Conservation (phyloP, 768 basidiomycete genomes). For the Favolaschia claudopus region DNA sequence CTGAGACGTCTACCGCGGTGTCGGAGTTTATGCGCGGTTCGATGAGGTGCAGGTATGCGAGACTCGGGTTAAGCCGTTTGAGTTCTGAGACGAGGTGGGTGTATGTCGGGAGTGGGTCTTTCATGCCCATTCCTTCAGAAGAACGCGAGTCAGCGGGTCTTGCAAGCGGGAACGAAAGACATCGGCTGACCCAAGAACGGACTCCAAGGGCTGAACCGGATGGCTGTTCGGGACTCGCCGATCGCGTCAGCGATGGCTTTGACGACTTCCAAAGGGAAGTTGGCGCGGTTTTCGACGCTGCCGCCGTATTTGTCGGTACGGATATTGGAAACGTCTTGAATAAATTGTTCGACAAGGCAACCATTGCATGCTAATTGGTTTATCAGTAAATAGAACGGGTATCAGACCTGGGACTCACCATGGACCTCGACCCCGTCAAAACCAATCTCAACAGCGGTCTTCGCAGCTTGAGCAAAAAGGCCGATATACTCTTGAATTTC, state of each 20-base stretch:
- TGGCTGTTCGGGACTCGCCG: conserved; percentile 43
- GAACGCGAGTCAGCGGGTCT: conserved; percentile 1
- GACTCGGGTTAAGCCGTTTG: conserved; percentile 34
- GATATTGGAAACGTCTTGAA: conserved; percentile 47
- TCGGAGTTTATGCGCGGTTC: conserved; percentile 36
- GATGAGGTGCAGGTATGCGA: conserved; percentile 53
- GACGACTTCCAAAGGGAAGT: conserved; percentile 52
- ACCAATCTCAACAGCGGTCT: conserved; percentile 54
- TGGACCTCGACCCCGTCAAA: conserved; percentile 58
- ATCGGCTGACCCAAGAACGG: conserved; percentile 36
- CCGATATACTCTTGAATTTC: conserved; percentile 51
- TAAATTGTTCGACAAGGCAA: conserved; percentile 50
- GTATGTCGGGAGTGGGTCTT: conserved; percentile 46
- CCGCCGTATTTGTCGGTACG: conserved; percentile 64
- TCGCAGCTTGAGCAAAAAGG: conserved; percentile 53
- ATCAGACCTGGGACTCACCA: too few species aligned
- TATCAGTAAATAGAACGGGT: too few species aligned
- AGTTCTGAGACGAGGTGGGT: conserved; percentile 39
- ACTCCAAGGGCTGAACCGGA: conserved; percentile 54
- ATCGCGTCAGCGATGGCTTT: conserved; percentile 47
- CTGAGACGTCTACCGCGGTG: neutral
- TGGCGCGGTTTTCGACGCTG: conserved; percentile 52
- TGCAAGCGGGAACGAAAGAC: neutral
- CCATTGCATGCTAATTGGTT: conserved; percentile 29
- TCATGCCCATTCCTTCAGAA: conserved; percentile 41